Evolutionary conservation across 805 yeast species (phyloP), one percentile per base, ranked within the genome.

Genomic region (Kodamaea laetipori): DNA sequence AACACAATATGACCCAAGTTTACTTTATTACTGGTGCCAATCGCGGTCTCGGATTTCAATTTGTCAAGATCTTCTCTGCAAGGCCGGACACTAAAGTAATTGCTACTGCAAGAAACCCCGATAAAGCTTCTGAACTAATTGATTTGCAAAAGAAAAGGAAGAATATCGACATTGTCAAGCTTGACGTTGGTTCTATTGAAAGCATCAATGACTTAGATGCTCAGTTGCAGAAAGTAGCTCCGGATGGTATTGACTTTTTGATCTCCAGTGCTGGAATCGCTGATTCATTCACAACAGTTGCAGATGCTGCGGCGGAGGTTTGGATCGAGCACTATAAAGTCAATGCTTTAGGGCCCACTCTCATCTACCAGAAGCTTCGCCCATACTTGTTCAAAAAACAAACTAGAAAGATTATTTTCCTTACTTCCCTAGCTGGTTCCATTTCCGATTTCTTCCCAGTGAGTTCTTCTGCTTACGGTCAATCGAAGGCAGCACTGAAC

Each of bases 11-110:
- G 38, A 9, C 38, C 23, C 19, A 35, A 13, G 37, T 49, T 50
- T 67, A 67, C 50, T 52, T 72, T 3, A 49, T 72, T n/a, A 63
- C 73, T 1, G 77, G 78, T 10, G 71, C 71, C 15, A 67, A 71
- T 16, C 58, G 71, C 43, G 77, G 77, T 3, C 64, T 73, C 39
- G 77, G 77, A 4, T 57, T 58, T 12, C 58, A 55, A 1, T 49
- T 71, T 6, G 62, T 55, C 2, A 56, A 60, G 32, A 8, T 30
- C 18, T 30, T 30, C 10, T 13, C 33, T 15, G 40, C 44, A 5
- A 43, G 51, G 5, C 37, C 56, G 23, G 35, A 48, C 9, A 56
- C 51, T 39, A 15, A 33, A 5, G 60, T 65, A 6, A 21, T 21
- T 8, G 24, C 24, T 21, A 21, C 24, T 21, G 24, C 24, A 8